Percentiles rank a stretch among this genome's conserved stretches.
Evolutionary conservation across 768 basidiomycete species (phyloP).

Genomic region (Trichaptum fuscoviolaceum): DNA sequence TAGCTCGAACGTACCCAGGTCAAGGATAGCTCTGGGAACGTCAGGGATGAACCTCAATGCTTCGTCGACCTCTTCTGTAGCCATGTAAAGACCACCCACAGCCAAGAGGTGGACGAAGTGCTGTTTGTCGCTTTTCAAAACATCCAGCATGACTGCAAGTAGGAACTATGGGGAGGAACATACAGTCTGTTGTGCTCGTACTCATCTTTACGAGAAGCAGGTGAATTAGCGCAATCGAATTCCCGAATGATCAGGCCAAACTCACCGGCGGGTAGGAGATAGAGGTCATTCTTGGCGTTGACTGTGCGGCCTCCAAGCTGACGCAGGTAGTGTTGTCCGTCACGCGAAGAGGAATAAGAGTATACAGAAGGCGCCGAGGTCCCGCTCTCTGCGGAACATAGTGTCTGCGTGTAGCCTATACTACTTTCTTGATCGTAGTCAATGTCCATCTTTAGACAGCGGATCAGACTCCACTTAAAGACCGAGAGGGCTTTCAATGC

Average conservation of each 20-base stretch:
- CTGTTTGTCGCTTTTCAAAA: background rate
- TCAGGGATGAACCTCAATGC: background rate
- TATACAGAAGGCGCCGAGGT: background rate
- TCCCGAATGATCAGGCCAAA: background rate
- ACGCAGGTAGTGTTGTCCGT: background rate
- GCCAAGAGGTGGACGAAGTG: background rate
- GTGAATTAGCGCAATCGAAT: background rate
- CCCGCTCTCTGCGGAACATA: background rate
- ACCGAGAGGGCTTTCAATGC: background rate
- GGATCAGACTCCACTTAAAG: background rate
- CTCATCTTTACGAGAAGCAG: background rate
- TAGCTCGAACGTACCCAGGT: background rate
- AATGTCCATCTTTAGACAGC: background rate
- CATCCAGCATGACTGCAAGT: background rate
- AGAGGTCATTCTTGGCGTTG: conserved; percentile 3
- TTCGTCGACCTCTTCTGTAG: background rate
- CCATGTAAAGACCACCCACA: conserved; percentile 3
- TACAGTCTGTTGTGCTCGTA: conserved; percentile 2
- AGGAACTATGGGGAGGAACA: no score
- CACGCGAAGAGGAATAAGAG: conserved; percentile 1
- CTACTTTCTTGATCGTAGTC: background rate
- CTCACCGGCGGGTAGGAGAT: background rate
- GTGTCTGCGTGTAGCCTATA: background rate
- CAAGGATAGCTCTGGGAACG: background rate
- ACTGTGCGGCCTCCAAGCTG: background rate